Conservation (phyloP, 805 yeast genomes). For the Starmerella davenportii region DNA sequence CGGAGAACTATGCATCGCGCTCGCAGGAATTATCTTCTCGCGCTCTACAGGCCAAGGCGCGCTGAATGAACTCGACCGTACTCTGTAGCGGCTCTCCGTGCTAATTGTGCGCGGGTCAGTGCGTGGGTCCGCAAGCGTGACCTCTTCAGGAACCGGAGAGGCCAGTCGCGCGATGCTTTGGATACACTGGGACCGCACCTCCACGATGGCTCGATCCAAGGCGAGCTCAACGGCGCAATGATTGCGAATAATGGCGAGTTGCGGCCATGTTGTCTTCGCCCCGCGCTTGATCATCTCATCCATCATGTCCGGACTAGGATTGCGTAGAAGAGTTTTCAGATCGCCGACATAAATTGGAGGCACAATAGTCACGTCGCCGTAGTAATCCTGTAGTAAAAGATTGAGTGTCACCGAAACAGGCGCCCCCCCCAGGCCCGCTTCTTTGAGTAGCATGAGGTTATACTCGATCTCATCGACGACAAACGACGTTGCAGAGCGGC, state of each 20-base stretch:
- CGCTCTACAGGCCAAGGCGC: background rate
- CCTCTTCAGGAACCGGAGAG: background rate
- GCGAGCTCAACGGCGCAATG: conserved; percentile 84
- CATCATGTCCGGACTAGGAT: conserved; percentile 67
- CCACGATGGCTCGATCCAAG: conserved; percentile 60
- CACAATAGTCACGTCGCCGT: conserved; percentile 84
- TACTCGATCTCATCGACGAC: conserved; percentile 59
- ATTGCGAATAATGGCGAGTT: conserved; percentile 63
- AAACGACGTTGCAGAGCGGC: conserved; percentile 31
- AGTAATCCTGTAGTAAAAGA: conserved; percentile 66
- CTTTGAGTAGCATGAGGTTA: conserved; percentile 51
- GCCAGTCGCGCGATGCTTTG: background rate
- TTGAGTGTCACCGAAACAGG: conserved; percentile 56
- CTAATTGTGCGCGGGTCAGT: too few relatives aligned
- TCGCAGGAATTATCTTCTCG: background rate
- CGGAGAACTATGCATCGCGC: background rate
- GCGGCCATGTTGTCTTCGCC: conserved; percentile 88
- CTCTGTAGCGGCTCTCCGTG: background rate
- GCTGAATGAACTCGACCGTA: background rate
- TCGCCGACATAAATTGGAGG: conserved; percentile 52
- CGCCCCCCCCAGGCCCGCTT: conserved; percentile 59
- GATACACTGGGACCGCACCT: conserved; percentile 28
- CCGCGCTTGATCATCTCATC: conserved; percentile 59
- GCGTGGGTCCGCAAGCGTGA: too few relatives aligned
- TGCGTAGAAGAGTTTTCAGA: conserved; percentile 44